Conservation (phyloP, 768 basidiomycete species). For the Pisolithus tinctorius region DNA sequence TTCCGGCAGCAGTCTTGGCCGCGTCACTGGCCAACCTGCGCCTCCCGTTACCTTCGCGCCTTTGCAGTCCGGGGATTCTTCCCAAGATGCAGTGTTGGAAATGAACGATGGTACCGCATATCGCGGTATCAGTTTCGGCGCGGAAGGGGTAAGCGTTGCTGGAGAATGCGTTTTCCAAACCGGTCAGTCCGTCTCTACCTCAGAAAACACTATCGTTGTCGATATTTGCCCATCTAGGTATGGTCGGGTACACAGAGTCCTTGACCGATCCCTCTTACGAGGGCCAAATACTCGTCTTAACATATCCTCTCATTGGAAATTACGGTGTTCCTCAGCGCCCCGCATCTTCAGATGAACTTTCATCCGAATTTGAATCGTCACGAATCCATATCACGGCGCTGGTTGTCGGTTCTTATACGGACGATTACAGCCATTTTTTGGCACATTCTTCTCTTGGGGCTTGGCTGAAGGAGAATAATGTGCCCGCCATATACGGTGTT, state of each 20-base stretch:
- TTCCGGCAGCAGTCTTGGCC: constrained; percentile 33
- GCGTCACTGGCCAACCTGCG: constrained; percentile 26
- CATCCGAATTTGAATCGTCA: constrained; percentile 85
- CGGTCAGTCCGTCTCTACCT: constrained; percentile 46
- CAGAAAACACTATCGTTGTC: constrained; percentile 6
- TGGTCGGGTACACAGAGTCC: constrained; percentile 99
- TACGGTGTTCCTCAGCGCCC: constrained; percentile 87
- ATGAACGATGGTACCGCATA: constrained; percentile 85
- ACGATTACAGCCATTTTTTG: constrained; percentile 91
- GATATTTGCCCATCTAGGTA: constrained; percentile 50
- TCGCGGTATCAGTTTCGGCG: constrained; percentile 90
- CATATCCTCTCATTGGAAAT: constrained; percentile 95
- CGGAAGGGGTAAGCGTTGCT: constrained; percentile 80
- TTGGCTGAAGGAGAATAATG: constrained; percentile 92
- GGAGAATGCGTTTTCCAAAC: constrained; percentile 99
- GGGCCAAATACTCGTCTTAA: constrained; percentile 95
- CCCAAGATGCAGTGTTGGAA: constrained; percentile 71
- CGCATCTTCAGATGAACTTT: constrained; percentile 45
- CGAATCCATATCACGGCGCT: constrained; percentile 91
- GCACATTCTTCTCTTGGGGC: constrained; percentile 79
- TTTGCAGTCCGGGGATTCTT: constrained; percentile 13
- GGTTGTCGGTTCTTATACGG: constrained; percentile 89
- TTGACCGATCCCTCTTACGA: constrained; percentile 98
- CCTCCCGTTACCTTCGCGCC: constrained; percentile 31
- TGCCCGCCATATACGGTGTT: constrained; percentile 93